Base-by-base conservation (phyloP, 2,329 filamentous ascomycete species). In the Sporothrix humicola region DNA sequence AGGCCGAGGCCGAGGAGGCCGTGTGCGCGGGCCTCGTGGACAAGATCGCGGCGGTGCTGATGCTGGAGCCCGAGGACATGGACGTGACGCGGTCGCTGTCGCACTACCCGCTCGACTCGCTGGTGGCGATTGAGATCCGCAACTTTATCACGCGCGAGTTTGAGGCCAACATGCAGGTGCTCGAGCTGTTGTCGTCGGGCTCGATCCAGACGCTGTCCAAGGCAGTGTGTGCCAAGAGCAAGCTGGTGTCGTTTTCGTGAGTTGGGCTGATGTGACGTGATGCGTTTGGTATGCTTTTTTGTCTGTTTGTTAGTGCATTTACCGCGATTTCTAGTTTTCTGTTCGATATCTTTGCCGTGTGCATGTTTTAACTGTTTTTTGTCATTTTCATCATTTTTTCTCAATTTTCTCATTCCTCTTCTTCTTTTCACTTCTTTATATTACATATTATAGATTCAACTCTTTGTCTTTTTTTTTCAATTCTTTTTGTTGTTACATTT, bases 111-210 rank as follows among this genome's bases (percentile, higher is more conserved):
- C 80, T 87, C 9, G 85, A 87, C 78, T 86, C 84, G 3, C 81
- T 87, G 4, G 83, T 85, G 17, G 84, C 85, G 0, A 85, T 86
- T 66, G 85, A 86, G 79, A 81, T 86, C 71, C 83, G 85, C 23
- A 86, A 86, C 79, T 87, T 84, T 80, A 84, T 87, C 71, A 84
- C 83, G 15, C 82, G 84, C 73, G 84, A 85, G 78, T 82, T 85
- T 74, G 81, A 86, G 78, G 82, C 84, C 15, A 86, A 84, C 73
- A 78, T 88, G 77, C 85, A 88, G 78, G 86, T 89, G 0, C 79
- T 89, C 73, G 87, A 89, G 77, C 78, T 89, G 74, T 79, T 88
- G 59, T 85, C 83, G 8, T 86, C 84, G 75, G 85, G 86, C 2
- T 84, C 82, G 42, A 85, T 2, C 61, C 69, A 75, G 72, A 73